These are phyloP conservation scores for Aspergillus conjunctus DNA, from an alignment of 495 filamentous ascomycete genomes.

Conservation along the genomic window DNA sequence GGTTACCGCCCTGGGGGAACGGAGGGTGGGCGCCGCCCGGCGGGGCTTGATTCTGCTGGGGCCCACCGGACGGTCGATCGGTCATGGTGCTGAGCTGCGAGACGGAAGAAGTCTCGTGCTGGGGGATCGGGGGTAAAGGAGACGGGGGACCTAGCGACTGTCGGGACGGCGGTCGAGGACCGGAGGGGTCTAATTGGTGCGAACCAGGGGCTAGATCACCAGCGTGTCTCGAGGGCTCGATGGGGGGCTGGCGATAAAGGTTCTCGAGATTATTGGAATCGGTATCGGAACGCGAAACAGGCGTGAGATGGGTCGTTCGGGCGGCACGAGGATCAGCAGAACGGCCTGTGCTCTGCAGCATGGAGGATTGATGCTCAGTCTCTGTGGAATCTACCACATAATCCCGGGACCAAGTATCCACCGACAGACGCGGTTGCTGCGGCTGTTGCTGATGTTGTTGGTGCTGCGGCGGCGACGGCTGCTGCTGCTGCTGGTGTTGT, in stretches of 20 bases:
- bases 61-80: conserved; percentile 38
- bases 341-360: conserved; percentile 26
- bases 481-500: conserved; percentile 5
- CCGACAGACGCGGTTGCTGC: conserved; percentile 15
- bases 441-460: conserved; percentile 20
- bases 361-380: conserved; percentile 32
- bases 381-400: conserved; percentile 19
- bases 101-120: conserved; percentile 29
- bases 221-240: conserved; percentile 32
- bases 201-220: conserved; percentile 28
- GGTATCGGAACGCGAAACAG: conserved; percentile 36
- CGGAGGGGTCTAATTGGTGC: conserved; percentile 28
- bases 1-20: conserved; percentile 30
- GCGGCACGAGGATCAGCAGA: conserved; percentile 21
- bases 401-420: conserved; percentile 22
- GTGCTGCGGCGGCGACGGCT: conserved; percentile 7
- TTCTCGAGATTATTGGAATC: conserved; percentile 41
- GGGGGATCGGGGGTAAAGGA: conserved; percentile 28
- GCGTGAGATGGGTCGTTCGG: conserved; percentile 20
- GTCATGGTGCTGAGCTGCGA: conserved; percentile 26
- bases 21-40: conserved; percentile 22
- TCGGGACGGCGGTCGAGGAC: conserved; percentile 58
- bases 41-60: conserved; percentile 25
- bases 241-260: conserved; percentile 46
- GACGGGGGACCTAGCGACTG: conserved; percentile 54